Base-by-base conservation (phyloP, 345 rosid species). In the Melaleuca alternifolia region DNA sequence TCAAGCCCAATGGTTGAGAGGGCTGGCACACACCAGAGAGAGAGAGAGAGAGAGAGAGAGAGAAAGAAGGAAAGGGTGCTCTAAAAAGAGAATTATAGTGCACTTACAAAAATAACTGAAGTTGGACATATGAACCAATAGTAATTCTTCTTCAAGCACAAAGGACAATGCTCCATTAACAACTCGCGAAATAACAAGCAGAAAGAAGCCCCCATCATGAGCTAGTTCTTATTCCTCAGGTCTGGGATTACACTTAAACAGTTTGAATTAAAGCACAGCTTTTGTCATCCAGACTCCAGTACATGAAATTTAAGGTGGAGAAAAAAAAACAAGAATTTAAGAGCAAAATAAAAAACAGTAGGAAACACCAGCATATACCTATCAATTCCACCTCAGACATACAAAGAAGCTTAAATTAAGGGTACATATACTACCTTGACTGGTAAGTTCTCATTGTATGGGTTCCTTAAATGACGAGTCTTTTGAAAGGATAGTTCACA, bases 401-500 rank as follows among this genome's bases (percentile, higher is more conserved):
- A 11, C 50, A 61, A 51, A 51, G 50, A 61, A 86, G 83, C 57
- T 18, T 18, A 62, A 83, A 13, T 11, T 83, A 26, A 33, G 51
- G 51, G 11, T 18, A 21, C 26, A 54, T 79, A 84, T 41, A 20
- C 48, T 93, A 97, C 99, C 99, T 97, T 96, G 88, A 97, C 99
- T 26, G 98, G 99, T 84, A 97, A 92, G 92, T 97, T 96, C 89
- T 97, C 99, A 88, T 97, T 96, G 94, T 91, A 97, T 33, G 99
- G 99, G 88, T 97, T 97, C 92, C 98, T 93, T 92, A 95, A 89
- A 90, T 96, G 95, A 86, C 98, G 96, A 86, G 99, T 95, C 89
- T 95, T 97, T 90, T 96, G 97, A 92, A 97, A 97, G 90, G 98
- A 96, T 30, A 97, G 91, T 87, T 96, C 98, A 86, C 99, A 98